Conservation (phyloP, 345 rosid species). For the Acer campestre region DNA sequence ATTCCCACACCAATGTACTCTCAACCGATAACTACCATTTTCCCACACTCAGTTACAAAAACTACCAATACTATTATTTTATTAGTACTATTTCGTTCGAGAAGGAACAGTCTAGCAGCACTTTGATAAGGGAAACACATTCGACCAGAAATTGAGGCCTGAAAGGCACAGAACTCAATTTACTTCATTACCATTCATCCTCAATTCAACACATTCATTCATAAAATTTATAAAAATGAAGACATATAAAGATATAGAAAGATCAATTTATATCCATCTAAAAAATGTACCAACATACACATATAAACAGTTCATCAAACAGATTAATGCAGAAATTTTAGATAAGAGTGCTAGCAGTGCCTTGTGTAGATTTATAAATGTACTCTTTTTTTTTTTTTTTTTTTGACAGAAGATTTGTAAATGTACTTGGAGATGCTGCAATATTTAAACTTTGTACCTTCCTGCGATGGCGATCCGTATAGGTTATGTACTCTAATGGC, state of each 20-base stretch:
- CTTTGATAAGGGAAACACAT: background rate
- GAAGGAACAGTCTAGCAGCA: too few species aligned
- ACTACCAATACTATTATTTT: background rate
- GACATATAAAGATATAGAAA: background rate
- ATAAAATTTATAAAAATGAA: background rate
- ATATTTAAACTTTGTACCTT: conserved; percentile 55
- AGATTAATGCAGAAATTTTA: background rate
- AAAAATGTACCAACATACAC: background rate
- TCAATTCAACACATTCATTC: background rate
- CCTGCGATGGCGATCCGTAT: conserved; percentile 85
- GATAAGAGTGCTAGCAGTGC: background rate
- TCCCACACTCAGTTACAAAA: background rate
- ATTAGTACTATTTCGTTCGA: too few species aligned
- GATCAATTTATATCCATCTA: background rate
- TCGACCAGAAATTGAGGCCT: background rate
- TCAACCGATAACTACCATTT: background rate
- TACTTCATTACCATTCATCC: background rate
- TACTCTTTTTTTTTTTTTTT: background rate
- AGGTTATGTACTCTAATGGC: conserved; percentile 85
- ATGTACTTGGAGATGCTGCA: background rate
- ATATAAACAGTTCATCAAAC: too few species aligned
- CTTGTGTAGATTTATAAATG: background rate
- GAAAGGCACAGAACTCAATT: background rate
- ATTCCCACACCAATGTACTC: too few species aligned
- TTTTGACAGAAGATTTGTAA: background rate